Base-by-base conservation (phyloP, 2,329 filamentous ascomycete genomes). In the Fusarium succisae region DNA sequence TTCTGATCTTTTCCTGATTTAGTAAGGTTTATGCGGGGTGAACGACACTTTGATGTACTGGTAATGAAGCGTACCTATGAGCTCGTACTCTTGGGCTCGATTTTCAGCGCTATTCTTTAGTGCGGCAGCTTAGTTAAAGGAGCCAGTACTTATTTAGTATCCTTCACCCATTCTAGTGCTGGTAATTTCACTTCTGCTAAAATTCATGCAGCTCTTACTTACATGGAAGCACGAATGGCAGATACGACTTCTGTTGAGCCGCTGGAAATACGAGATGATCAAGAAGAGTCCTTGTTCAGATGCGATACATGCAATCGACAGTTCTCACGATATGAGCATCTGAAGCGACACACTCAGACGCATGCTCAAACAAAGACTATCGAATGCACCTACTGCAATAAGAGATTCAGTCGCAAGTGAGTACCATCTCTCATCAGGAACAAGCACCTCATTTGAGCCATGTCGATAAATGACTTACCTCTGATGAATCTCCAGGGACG, bases 371-470 rank as follows among this genome's bases (percentile, higher is more conserved):
- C 6, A 11, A 53, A 24, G n/a, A 1, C 48, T 4, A 20, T 53
- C 3, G 18, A 53, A 26, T 53, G 48, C n/a, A 35, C 8, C n/a
- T 8, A 24, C 17, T 53, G 48, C n/a, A 35, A 20, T 20, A 53
- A 20, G 20, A 35, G 22, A 24, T 51, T 51, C 6, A 51, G 48
- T 20, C 30, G 48, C 30, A 51, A 26, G 48, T 51, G 4, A 15
- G 48, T 20, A 11, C 4, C 17, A 9, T 15, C 6, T 26, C 0
- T 1, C 28, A 18, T 9, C 14, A 18, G 1, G 20, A 18, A 30
- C 20, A 30, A 50, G 3, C 14, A 18, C 2, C 5, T 9, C 8
- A 6, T n/a, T 13, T n/a, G 5, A 18, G 17, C 4, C 11, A 51
- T 35, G 6, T 7, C 12, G 3, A 15, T 4, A 11, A 24, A 2